Evolutionary conservation across 768 basidiomycete species (phyloP).

Genomic region (Lactarius trivialis): DNA sequence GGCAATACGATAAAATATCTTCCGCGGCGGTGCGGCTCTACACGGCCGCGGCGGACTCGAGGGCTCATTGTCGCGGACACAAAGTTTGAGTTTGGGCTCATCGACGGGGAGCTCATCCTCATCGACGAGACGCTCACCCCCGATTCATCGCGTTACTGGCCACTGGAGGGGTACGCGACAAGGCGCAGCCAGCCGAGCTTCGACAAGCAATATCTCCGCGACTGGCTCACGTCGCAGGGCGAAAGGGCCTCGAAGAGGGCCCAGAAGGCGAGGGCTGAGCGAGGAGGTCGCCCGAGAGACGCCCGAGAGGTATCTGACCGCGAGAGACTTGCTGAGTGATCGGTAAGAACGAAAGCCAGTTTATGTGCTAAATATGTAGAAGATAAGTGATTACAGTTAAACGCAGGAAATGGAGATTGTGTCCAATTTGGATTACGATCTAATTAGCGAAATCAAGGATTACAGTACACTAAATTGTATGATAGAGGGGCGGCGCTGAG

Average conservation of each 20-base stretch:
- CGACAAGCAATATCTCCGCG: constrained; percentile 94
- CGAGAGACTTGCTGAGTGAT: constrained; percentile 54
- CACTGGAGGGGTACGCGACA: constrained; percentile 59
- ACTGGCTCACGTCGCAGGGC: constrained; percentile 74
- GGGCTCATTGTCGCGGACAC: constrained; percentile 96
- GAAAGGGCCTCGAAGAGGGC: constrained; percentile 73
- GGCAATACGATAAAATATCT: constrained; percentile 58
- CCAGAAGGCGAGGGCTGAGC: constrained; percentile 64
- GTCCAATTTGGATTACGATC: no score
- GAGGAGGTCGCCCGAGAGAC: constrained; percentile 74
- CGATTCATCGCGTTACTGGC: constrained; percentile 98
- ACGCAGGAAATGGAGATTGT: neutral
- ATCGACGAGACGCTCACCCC: constrained; percentile 97
- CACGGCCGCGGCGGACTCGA: constrained; percentile 61
- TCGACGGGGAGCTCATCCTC: constrained; percentile 62
- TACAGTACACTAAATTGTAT: no score
- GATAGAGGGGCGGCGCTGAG: no score
- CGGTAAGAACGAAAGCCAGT: neutral
- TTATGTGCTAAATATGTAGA: no score
- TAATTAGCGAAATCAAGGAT: no score
- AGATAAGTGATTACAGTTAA: neutral
- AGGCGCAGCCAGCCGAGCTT: constrained; percentile 84
- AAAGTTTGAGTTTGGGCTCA: constrained; percentile 95
- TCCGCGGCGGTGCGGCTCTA: constrained; percentile 58
- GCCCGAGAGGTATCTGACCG: constrained; percentile 71